Conservation (phyloP, 2,329 filamentous ascomycete species). For the Gaeumannomyces sp. region DNA sequence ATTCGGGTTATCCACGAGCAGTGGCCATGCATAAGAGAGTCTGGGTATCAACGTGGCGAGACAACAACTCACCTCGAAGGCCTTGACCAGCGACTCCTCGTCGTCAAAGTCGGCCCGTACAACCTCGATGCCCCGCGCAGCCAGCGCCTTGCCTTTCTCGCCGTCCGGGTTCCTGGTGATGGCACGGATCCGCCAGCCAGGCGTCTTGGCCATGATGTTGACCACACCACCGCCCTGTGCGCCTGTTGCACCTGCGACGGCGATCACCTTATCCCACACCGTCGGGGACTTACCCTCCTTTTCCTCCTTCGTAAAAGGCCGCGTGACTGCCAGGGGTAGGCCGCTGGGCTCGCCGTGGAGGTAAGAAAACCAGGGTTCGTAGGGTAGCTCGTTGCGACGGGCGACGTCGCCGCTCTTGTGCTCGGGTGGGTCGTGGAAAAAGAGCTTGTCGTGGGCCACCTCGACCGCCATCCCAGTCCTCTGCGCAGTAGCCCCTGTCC, state of each 20-base stretch:
- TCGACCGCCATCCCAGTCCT: constrained; percentile 12
- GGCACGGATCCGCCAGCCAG: constrained; percentile 23
- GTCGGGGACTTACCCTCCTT: background rate
- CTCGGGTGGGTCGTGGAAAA: constrained; percentile 10
- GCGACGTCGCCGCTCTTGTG: constrained; percentile 12
- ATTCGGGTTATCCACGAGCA: no score
- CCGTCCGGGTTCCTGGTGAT: constrained; percentile 27
- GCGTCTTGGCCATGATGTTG: constrained; percentile 20
- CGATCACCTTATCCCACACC: constrained; percentile 17
- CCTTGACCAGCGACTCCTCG: constrained; percentile 19
- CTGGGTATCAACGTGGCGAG: no score
- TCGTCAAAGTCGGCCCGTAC: constrained; percentile 25
- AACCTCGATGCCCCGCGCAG: constrained; percentile 23
- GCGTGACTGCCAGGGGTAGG: constrained; percentile 12
- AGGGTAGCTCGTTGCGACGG: constrained; percentile 11
- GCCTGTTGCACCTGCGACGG: constrained; percentile 26
- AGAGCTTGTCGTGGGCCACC: constrained; percentile 12
- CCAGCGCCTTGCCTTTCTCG: constrained; percentile 23
- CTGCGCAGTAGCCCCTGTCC: background rate
- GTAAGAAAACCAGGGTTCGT: constrained; percentile 14
- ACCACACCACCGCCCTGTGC: constrained; percentile 27
- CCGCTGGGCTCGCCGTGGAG: constrained; percentile 15
- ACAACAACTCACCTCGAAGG: constrained; percentile 13
- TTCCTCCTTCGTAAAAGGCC: background rate
- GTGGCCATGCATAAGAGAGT: no score